Percentiles rank a stretch among this genome's conserved stretches.
Conservation (phyloP, 805 yeast species). For the Vanderwaltozyma tropicalis region DNA sequence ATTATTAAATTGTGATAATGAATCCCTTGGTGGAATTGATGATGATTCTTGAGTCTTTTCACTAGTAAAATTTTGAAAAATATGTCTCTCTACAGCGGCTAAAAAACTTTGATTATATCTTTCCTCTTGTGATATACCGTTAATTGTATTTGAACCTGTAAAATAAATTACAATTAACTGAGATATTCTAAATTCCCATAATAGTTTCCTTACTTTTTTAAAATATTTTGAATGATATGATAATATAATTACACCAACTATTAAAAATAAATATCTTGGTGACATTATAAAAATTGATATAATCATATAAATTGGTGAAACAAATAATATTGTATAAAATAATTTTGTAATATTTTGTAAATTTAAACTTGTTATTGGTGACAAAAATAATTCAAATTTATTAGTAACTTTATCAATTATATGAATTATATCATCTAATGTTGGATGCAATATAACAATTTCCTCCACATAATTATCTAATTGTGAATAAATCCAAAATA, state of each 20-base stretch:
- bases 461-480: slow-evolving; percentile 46
- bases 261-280: slow-evolving; percentile 55
- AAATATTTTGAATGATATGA: slow-evolving; percentile 84
- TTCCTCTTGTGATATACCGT: slow-evolving; percentile 22
- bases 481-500: slow-evolving; percentile 49
- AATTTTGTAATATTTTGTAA: background rate
- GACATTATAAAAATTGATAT: slow-evolving; percentile 50
- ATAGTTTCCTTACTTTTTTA: slow-evolving; percentile 65
- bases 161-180: slow-evolving; percentile 7
- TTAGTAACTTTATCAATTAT: slow-evolving; percentile 52
- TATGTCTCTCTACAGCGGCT: slow-evolving; percentile 33
- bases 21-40: too few species aligned
- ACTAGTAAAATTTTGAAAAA: background rate
- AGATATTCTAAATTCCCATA: slow-evolving; percentile 70
- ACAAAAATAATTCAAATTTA: background rate
- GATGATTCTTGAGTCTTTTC: background rate
- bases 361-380: background rate
- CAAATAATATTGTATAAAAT: background rate
- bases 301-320: background rate
- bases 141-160: background rate
- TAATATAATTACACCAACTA: slow-evolving; percentile 48
- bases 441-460: slow-evolving; percentile 57
- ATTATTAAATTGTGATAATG: too few species aligned
- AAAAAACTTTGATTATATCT: slow-evolving; percentile 39
- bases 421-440: slow-evolving; percentile 76